Base-by-base conservation (phyloP, 2,329 filamentous ascomycete species). In the Neonectria hederae region DNA sequence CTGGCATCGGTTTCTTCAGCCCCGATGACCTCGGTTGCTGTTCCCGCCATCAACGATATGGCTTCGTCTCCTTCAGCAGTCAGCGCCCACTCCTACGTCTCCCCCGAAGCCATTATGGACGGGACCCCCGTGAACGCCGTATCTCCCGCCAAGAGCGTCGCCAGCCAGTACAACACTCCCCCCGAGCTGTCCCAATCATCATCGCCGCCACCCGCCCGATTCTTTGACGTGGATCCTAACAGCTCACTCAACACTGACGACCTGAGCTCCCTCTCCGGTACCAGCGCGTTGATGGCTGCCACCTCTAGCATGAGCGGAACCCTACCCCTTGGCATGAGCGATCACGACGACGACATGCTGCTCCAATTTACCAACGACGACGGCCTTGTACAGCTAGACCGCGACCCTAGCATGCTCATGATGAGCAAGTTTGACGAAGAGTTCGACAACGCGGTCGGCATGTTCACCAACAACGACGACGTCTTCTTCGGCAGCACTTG, bases 181-280 rank as follows among this genome's bases (percentile, higher is more conserved):
- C 87, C 87, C 1, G 86, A 86, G 65, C 83, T 89, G 30, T 88
- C 87, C n/a, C 83, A 86, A 64, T 87, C 86, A 22, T 86, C 86
- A 14, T 89, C 87, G 24, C 86, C 87, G 4, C 84, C 84, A 28
- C 78, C 82, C 6, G 72, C 74, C n/a, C 80, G 78, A 48, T 84
- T 81, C 74, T 86, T 84, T 69, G 80, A 84, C 45, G 74, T 81
- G 62, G 82, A 84, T 45, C 76, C 80, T 43, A 79, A 77, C 72
- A 75, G 76, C 2, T 73, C 76, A 5, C 72, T 72, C 24, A 69
- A 69, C 45, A 61, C 65, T 1, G 77, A 80, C 26, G 77, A 77
- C 28, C 65, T 79, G 42, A 72, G 73, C 59, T 69, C 60, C 49
- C 72, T 78, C 67, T 66, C 72, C 1, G 69, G 74, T 32, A 70